phyloP scores from a whole-genome alignment of 176 grass and related monocot species.

The Oryza meyeriana region DNA sequence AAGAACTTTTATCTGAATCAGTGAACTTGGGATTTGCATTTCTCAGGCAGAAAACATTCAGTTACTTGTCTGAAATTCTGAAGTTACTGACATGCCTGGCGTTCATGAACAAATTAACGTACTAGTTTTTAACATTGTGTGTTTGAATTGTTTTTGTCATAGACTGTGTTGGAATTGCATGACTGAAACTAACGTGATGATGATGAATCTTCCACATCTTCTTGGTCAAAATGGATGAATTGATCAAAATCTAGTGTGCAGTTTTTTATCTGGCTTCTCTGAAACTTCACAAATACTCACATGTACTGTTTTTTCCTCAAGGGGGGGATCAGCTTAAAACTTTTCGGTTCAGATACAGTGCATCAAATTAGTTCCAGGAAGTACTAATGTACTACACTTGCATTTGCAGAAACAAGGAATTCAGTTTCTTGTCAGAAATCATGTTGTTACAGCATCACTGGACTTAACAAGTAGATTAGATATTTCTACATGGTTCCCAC shows the following conservation, averaged over 20 bases:
- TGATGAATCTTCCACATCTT: not conserved
- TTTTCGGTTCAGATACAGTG: not conserved
- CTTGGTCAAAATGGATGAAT: not conserved
- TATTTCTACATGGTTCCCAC: not conserved
- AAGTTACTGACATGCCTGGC: not conserved
- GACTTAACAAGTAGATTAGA: not conserved
- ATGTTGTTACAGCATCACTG: not conserved
- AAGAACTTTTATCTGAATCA: not conserved
- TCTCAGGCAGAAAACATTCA: not conserved
- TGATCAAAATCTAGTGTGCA: not conserved
- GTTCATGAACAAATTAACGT: not conserved
- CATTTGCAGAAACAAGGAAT: not conserved
- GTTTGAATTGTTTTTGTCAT: not conserved
- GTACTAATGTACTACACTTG: not conserved
- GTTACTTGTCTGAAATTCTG: not conserved
- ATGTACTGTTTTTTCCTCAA: not conserved
- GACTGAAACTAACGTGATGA: not conserved
- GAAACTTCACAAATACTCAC: not conserved
- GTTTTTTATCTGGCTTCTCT: not conserved
- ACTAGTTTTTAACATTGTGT: not conserved
- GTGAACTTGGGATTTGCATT: not conserved
- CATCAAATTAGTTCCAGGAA: not conserved
- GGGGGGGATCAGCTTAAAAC: not conserved
- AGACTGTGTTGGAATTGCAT: not conserved
- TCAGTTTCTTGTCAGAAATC: not conserved